Evolutionary conservation across 192 early-diverging fungal species (phyloP).

Genomic region (Coemansia sp.): DNA sequence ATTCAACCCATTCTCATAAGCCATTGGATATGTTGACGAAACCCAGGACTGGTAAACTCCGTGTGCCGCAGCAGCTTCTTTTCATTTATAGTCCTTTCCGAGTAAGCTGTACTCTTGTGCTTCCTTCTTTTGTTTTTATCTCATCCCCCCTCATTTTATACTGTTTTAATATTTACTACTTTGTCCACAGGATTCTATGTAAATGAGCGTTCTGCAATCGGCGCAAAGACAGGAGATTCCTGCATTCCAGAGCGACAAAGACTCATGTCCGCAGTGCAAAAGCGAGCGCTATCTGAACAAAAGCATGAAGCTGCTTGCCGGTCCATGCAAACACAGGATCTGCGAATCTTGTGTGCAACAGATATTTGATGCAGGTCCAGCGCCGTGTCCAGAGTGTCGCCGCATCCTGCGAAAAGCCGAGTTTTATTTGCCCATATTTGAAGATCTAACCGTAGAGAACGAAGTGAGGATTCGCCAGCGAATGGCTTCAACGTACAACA

Average conservation of each 20-base stretch:
- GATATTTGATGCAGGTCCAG: conserved; percentile 81
- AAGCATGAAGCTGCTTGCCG: conserved; percentile 84
- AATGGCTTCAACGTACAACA: conserved; percentile 79
- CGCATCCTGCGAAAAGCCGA: conserved; percentile 77
- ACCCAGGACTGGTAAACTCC: too few relatives aligned
- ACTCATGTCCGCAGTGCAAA: conserved; percentile 77
- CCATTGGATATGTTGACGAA: too few relatives aligned
- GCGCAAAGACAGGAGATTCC: conserved; percentile 41
- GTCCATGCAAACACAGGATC: conserved; percentile 96
- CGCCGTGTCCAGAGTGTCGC: conserved; percentile 89
- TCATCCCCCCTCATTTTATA: neutral
- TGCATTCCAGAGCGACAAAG: conserved; percentile 33
- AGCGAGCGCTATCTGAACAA: conserved; percentile 85
- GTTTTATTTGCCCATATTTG: conserved; percentile 89
- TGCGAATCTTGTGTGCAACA: conserved; percentile 91
- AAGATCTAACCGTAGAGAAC: conserved; percentile 92
- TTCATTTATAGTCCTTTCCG: too few relatives aligned
- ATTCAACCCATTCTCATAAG: too few relatives aligned
- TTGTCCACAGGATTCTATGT: neutral
- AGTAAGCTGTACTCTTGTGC: neutral
- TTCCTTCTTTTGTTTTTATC: neutral
- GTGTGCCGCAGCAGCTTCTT: too few relatives aligned
- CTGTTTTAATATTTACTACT: neutral
- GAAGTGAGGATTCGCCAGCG: conserved; percentile 85
- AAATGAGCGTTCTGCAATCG: conserved; percentile 45